Evolutionary conservation across 345 rosid species (phyloP).

Genomic region (Pistacia integerrima): DNA sequence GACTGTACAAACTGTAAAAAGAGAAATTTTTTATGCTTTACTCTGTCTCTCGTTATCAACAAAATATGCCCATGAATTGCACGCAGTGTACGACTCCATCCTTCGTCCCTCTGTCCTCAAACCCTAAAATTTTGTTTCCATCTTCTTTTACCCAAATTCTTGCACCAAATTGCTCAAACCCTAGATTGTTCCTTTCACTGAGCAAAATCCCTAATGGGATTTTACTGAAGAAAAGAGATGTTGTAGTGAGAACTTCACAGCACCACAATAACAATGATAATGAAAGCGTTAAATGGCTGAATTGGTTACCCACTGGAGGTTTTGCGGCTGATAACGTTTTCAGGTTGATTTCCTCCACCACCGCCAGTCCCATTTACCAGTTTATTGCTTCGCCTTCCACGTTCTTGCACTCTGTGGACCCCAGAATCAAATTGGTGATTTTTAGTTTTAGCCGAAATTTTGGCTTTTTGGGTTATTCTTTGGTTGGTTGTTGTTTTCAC

Average conservation of each 20-base stretch:
- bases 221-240: slow-evolving; percentile 19
- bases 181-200: slow-evolving; percentile 22
- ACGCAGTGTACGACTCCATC: slow-evolving; percentile 23
- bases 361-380: slow-evolving; percentile 88
- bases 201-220: slow-evolving; percentile 8
- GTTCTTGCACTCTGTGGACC: slow-evolving; percentile 82
- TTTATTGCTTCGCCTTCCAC: slow-evolving; percentile 82
- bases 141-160: slow-evolving; percentile 13
- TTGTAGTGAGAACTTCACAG: slow-evolving; percentile 40
- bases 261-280: slow-evolving; percentile 29
- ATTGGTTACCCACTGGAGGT: slow-evolving; percentile 58
- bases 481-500: not conserved
- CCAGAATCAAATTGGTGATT: slow-evolving; percentile 79
- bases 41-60: not conserved
- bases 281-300: slow-evolving; percentile 49
- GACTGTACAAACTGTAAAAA: not conserved
- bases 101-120: slow-evolving; percentile 13
- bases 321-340: slow-evolving; percentile 76
- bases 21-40: not conserved
- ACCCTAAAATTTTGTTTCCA: slow-evolving; percentile 31
- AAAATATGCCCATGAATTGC: slow-evolving; percentile 42
- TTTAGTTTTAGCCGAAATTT: not conserved
- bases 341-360: slow-evolving; percentile 68
- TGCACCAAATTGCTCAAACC: slow-evolving; percentile 12
- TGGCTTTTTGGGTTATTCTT: not conserved